phyloP scores from a whole-genome alignment of 2,329 filamentous ascomycete species.

The Nemania sp. region DNA sequence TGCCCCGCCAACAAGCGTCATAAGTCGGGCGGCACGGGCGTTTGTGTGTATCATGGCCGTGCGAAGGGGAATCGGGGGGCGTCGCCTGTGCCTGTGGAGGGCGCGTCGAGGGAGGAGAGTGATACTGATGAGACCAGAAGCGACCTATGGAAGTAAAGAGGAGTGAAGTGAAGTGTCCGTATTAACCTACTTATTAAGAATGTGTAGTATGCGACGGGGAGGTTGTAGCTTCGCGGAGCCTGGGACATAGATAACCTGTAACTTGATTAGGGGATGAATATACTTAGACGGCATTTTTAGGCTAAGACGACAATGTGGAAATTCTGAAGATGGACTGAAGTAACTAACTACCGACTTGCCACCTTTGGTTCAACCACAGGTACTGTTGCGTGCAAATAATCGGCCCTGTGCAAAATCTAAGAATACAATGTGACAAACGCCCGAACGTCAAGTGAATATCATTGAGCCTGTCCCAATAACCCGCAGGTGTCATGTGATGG shows the following conservation, averaged over 20 bases:
- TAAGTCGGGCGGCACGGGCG: constrained; percentile 58
- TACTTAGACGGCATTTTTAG: background rate
- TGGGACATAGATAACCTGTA: background rate
- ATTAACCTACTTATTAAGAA: background rate
- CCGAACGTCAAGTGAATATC: background rate
- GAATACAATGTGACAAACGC: background rate
- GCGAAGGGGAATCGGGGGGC: constrained; percentile 38
- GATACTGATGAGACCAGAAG: constrained; percentile 18
- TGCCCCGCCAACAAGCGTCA: constrained; percentile 63
- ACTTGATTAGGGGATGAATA: background rate
- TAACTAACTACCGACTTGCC: background rate
- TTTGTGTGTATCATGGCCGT: constrained; percentile 65
- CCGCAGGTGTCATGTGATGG: background rate
- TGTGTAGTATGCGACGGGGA: background rate
- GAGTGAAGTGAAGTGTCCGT: background rate
- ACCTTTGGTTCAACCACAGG: background rate
- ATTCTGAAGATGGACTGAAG: background rate
- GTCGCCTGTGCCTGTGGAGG: background rate
- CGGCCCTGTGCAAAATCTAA: background rate
- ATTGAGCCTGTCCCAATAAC: background rate
- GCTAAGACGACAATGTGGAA: background rate
- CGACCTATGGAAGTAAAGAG: constrained; percentile 37
- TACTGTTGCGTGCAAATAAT: background rate
- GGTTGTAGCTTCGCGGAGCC: background rate
- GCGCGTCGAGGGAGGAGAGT: background rate